A percentile compares a stretch with the other conserved stretches of the same genome.
Conservation (phyloP, 2,329 filamentous ascomycete species). For the Penicillium sp. region DNA sequence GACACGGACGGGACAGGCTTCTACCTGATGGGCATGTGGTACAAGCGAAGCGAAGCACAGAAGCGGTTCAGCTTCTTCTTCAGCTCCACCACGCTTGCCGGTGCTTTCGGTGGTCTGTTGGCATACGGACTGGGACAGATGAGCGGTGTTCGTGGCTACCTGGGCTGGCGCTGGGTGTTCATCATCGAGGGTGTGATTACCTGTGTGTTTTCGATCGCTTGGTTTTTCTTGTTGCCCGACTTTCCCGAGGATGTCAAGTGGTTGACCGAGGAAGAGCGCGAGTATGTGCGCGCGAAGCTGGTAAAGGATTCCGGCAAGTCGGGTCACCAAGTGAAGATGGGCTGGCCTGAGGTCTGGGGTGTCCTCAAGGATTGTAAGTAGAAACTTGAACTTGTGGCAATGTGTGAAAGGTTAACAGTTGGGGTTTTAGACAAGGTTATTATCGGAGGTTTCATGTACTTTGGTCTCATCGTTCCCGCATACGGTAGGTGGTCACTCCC, state of each 20-base stretch:
- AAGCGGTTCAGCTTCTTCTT: slow-evolving; percentile 96
- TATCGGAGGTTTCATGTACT: slow-evolving; percentile 79
- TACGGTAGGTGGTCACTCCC: slow-evolving; percentile 57
- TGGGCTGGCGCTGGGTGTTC: slow-evolving; percentile 58
- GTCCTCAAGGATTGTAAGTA: slow-evolving; percentile 70
- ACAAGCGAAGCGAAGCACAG: slow-evolving; percentile 84
- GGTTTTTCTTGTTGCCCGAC: slow-evolving; percentile 71
- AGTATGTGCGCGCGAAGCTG: slow-evolving; percentile 70
- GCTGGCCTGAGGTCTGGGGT: slow-evolving; percentile 61
- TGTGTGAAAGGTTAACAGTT: slow-evolving; percentile 23
- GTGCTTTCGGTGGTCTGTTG: slow-evolving; percentile 67
- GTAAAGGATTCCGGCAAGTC: slow-evolving; percentile 71
- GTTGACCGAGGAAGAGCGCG: slow-evolving; percentile 72
- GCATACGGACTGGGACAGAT: slow-evolving; percentile 67
- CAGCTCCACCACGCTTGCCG: slow-evolving; percentile 68
- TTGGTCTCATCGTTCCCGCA: slow-evolving; percentile 77
- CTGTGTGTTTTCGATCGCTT: slow-evolving; percentile 62
- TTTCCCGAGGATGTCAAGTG: slow-evolving; percentile 78
- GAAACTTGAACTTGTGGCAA: background rate
- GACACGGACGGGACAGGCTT: slow-evolving; percentile 40
- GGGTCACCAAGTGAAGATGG: slow-evolving; percentile 67
- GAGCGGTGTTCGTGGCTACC: slow-evolving; percentile 63
- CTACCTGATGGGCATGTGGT: slow-evolving; percentile 81
- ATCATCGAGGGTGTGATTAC: slow-evolving; percentile 71
- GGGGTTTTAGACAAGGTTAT: slow-evolving; percentile 63